Evolutionary conservation across 1,284 basidiomycete species (phyloP).

Genomic region (Rhodofomes roseus): DNA sequence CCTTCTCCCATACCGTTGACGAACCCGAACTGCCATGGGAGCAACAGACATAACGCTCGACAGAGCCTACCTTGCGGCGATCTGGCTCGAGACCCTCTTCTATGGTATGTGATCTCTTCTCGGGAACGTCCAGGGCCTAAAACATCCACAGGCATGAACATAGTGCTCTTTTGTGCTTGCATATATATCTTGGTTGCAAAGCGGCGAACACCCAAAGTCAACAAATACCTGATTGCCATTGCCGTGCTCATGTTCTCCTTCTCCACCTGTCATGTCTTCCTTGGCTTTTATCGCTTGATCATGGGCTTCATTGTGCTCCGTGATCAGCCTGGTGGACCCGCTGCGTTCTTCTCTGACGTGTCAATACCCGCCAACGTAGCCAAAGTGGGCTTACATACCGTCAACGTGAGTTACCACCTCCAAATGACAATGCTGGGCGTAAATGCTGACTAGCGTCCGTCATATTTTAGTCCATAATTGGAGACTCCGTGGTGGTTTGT

Average conservation of each 20-base stretch:
- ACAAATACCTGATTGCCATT: slow-evolving; percentile 29
- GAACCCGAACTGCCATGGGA: slow-evolving; percentile 12
- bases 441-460: neutral
- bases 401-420: slow-evolving; percentile 23
- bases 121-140: neutral
- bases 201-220: slow-evolving; percentile 25
- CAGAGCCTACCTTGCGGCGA: slow-evolving; percentile 33
- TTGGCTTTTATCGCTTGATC: slow-evolving; percentile 36
- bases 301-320: slow-evolving; percentile 34
- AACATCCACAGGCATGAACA: slow-evolving; percentile 30
- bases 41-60: slow-evolving; percentile 26
- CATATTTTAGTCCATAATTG: slow-evolving; percentile 29
- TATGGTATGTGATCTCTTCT: slow-evolving; percentile 24
- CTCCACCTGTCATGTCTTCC: slow-evolving; percentile 34
- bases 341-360: slow-evolving; percentile 35
- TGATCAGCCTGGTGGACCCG: slow-evolving; percentile 31
- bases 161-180: slow-evolving; percentile 32
- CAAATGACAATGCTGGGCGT: neutral
- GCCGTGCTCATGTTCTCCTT: slow-evolving; percentile 35
- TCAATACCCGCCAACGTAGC: slow-evolving; percentile 36
- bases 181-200: slow-evolving; percentile 31
- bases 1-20: neutral
- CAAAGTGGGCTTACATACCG: slow-evolving; percentile 36
- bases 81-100: slow-evolving; percentile 35
- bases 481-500: slow-evolving; percentile 34